Evolutionary conservation across 495 filamentous ascomycete species (phyloP).

Genomic region (Aspergillus carlsbadensis): DNA sequence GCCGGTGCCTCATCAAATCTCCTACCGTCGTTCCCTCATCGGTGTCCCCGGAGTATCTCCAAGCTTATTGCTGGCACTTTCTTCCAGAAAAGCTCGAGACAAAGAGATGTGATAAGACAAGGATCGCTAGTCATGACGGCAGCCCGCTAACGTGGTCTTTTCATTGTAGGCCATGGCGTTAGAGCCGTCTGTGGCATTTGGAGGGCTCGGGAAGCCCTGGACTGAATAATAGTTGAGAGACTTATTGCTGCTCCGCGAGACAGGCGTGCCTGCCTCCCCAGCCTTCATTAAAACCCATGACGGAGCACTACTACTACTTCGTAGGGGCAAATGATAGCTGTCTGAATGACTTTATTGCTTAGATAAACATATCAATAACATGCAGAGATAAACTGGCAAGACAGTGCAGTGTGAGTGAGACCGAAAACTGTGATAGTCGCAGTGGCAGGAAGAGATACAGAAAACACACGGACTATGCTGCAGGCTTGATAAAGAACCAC

Average conservation of each 20-base stretch:
- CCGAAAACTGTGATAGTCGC: background rate
- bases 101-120: background rate
- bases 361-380: background rate
- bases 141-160: no score
- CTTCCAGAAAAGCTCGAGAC: background rate
- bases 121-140: background rate
- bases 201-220: background rate
- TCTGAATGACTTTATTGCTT: background rate
- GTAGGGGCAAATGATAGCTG: background rate
- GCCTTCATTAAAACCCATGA: background rate
- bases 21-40: background rate
- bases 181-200: background rate
- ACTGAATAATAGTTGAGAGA: background rate
- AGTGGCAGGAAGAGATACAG: background rate
- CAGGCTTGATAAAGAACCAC: background rate
- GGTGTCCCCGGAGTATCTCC: background rate
- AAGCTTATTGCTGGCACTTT: background rate
- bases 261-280: background rate
- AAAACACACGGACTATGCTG: background rate
- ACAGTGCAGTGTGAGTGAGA: background rate
- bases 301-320: no score
- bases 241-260: background rate
- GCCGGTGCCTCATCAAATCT: background rate
- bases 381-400: background rate
- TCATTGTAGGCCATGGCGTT: no score